phyloP scores from a whole-genome alignment of 108 stramenopile species.

The Epithemia pelagica region DNA sequence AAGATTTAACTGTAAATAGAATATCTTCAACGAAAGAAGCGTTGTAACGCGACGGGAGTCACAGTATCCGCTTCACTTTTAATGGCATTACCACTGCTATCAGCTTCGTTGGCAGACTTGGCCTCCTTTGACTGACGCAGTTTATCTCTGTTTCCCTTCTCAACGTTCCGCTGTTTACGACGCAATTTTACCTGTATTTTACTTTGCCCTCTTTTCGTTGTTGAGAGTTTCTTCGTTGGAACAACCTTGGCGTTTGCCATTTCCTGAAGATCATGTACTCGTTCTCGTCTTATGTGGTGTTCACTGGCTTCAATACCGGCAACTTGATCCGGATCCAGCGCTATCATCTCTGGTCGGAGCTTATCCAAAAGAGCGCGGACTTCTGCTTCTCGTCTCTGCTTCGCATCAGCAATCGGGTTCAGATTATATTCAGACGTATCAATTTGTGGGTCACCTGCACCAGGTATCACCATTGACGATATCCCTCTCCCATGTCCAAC shows the following conservation, averaged over 20 bases:
- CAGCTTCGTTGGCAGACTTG: constrained; percentile 32
- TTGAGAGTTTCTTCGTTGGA: constrained; percentile 66
- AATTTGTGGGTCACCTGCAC: constrained; percentile 92
- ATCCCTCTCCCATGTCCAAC: constrained; percentile 90
- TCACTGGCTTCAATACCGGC: constrained; percentile 80
- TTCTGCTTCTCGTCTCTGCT: constrained; percentile 93
- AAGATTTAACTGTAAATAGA: too few species aligned
- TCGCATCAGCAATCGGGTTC: constrained; percentile 87
- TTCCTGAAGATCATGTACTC: constrained; percentile 51
- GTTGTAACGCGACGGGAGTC: constrained; percentile 40
- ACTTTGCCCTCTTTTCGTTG: constrained; percentile 90
- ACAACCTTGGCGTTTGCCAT: constrained; percentile 54
- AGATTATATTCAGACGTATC: constrained; percentile 88
- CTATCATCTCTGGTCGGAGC: constrained; percentile 91
- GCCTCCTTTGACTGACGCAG: constrained; percentile 67
- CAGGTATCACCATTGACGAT: constrained; percentile 91
- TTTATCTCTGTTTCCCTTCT: constrained; percentile 76
- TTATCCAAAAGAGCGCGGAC: constrained; percentile 94
- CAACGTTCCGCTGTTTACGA: constrained; percentile 87
- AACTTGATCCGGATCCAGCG: constrained; percentile 85
- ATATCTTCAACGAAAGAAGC: constrained; percentile 44
- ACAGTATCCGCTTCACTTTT: constrained; percentile 14
- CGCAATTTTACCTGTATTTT: constrained; percentile 93
- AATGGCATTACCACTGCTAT: constrained; percentile 11
- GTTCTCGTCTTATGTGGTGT: constrained; percentile 42